phyloP scores from a whole-genome alignment of 163 green algal species.

The Volvox carteri region DNA sequence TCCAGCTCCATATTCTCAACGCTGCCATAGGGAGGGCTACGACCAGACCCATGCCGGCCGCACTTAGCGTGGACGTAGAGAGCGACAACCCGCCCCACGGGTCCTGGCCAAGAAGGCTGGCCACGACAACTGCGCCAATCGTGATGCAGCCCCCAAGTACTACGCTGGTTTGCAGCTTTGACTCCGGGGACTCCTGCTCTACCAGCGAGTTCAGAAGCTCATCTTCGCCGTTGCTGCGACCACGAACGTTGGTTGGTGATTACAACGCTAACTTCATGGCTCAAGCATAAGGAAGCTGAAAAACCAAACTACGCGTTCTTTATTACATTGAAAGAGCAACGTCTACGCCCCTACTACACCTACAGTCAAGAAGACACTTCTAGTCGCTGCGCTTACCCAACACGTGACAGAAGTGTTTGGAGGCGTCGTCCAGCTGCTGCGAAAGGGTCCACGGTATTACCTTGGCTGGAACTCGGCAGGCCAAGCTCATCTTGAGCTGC shows the following conservation, averaged over 20 bases:
- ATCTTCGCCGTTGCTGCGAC: slow-evolving; percentile 74
- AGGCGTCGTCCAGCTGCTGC: slow-evolving; percentile 30
- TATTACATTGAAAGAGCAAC: neutral
- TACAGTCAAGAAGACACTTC: neutral
- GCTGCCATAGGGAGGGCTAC: slow-evolving; percentile 68
- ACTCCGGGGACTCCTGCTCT: slow-evolving; percentile 64
- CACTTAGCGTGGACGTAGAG: slow-evolving; percentile 48
- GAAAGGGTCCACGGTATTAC: slow-evolving; percentile 16
- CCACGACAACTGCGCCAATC: slow-evolving; percentile 54
- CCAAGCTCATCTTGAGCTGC: slow-evolving; percentile 6
- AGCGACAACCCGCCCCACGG: slow-evolving; percentile 71
- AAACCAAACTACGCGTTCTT: neutral
- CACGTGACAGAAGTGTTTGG: slow-evolving; percentile 39
- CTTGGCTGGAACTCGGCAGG: neutral
- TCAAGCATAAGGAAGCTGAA: too few relatives aligned
- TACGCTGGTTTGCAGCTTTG: slow-evolving; percentile 67
- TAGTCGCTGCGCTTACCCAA: slow-evolving; percentile 19
- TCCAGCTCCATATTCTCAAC: slow-evolving; percentile 67
- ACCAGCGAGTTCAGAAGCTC: slow-evolving; percentile 75
- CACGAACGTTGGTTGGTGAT: neutral
- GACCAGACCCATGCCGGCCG: slow-evolving; percentile 57
- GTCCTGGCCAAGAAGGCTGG: slow-evolving; percentile 69
- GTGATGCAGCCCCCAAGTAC: slow-evolving; percentile 61
- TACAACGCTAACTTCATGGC: neutral
- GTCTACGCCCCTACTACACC: neutral